Percentiles rank a stretch among this genome's conserved stretches.
phyloP scores from a whole-genome alignment of 139 green algal genomes.

The Closterium sp. region DNA sequence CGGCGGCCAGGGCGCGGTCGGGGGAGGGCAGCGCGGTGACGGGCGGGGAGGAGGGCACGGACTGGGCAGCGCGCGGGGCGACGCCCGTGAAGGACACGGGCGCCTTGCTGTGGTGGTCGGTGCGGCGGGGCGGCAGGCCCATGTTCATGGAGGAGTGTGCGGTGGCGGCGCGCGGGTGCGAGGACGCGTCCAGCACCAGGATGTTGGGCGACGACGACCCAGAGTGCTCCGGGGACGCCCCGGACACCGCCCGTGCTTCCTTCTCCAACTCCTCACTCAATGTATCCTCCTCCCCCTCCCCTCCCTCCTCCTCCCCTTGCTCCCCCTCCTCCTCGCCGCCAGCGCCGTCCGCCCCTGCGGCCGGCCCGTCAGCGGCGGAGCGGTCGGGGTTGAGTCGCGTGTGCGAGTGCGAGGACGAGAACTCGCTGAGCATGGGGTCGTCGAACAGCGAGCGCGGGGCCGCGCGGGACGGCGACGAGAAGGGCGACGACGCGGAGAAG shows the following conservation, averaged over 20 bases:
- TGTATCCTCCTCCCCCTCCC: not conserved
- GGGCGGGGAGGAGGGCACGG: not conserved
- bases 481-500: not conserved
- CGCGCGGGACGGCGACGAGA: not conserved
- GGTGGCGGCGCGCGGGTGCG: not conserved
- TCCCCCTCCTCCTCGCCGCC: not conserved
- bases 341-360: too few relatives aligned
- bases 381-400: not conserved
- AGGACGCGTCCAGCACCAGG: not conserved
- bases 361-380: not conserved
- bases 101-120: not conserved
- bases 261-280: not conserved
- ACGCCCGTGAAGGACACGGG: not conserved
- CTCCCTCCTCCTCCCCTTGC: not conserved
- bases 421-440: not conserved
- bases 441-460: not conserved
- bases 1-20: not conserved
- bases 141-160: not conserved
- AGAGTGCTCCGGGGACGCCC: not conserved
- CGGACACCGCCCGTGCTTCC: too few relatives aligned
- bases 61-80: not conserved
- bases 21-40: not conserved
- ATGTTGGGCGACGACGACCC: not conserved
- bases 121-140: not conserved
- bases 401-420: not conserved